A percentile compares a stretch with the other conserved stretches of the same genome.
Conservation (phyloP, 176 grass and related monocot genomes). For the Juncus inflexus region DNA sequence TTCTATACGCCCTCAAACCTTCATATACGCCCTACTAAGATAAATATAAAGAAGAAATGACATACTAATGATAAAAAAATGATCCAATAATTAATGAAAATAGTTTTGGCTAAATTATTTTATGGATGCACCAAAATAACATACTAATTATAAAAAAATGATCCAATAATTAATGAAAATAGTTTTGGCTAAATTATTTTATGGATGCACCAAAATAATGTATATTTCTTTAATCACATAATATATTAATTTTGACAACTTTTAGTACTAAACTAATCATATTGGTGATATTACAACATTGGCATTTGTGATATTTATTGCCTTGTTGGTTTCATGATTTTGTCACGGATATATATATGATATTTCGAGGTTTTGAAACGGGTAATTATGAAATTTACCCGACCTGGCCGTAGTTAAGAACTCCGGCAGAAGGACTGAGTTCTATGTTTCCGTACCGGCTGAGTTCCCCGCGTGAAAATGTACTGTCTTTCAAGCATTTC, state of each 20-base stretch:
- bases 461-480: conserved; percentile 58
- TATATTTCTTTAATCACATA: not conserved
- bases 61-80: not conserved
- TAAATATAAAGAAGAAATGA: not conserved
- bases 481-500: conserved; percentile 40
- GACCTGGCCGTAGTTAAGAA: conserved; percentile 94
- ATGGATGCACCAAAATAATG: not conserved
- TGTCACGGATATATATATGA: too few species aligned
- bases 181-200: not conserved
- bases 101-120: not conserved
- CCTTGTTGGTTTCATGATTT: too few species aligned
- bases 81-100: too few species aligned
- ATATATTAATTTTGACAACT: not conserved
- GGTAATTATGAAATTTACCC: not conserved
- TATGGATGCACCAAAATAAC: not conserved
- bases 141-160: not conserved
- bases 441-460: conserved; percentile 80
- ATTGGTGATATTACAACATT: too few species aligned
- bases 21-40: conserved; percentile 67
- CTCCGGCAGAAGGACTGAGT: conserved; percentile 79
- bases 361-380: too few species aligned
- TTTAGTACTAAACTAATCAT: not conserved
- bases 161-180: too few species aligned
- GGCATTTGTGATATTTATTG: too few species aligned
- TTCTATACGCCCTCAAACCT: conserved; percentile 78